Percentiles rank a stretch among this genome's conserved stretches.
These are phyloP conservation scores for Xylaria telfairii DNA, from an alignment of 495 filamentous ascomycete genomes.

Conservation along the genomic window DNA sequence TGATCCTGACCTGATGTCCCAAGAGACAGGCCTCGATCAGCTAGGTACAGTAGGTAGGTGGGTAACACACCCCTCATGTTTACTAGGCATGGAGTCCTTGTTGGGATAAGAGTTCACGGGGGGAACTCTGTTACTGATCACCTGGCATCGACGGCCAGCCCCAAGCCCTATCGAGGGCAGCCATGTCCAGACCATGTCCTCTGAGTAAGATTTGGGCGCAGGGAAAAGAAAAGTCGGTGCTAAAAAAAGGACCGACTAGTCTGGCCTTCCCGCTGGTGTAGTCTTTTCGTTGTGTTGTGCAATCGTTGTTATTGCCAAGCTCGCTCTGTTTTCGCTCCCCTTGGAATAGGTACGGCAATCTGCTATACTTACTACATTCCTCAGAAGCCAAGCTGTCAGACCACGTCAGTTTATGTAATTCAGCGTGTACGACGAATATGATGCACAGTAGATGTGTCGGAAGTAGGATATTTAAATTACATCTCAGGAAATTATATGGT, in stretches of 20 bases:
- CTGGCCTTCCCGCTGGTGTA: not conserved
- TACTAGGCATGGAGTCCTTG: not conserved
- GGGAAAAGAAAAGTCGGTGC: not conserved
- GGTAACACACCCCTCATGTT: not conserved
- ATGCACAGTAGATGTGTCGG: not conserved
- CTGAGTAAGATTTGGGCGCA: slow-evolving; percentile 4
- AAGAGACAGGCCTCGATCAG: slow-evolving; percentile 1
- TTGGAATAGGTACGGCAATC: not conserved
- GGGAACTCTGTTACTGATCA: not conserved
- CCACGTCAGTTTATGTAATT: not conserved
- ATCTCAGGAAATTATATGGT: not conserved
- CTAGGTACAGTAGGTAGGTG: not conserved
- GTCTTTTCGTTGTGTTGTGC: not conserved
- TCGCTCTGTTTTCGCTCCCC: no score
- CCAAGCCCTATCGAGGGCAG: not conserved
- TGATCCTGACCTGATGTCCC: not conserved
- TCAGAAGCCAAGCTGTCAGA: not conserved
- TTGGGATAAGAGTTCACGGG: not conserved
- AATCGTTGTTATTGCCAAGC: not conserved
- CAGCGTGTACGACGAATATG: not conserved
- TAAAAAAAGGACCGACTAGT: slow-evolving; percentile 7
- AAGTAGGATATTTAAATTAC: not conserved
- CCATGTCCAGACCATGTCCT: not conserved
- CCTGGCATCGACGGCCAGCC: not conserved
- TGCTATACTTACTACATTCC: not conserved